phyloP scores from a whole-genome alignment of 306 rosid genomes.

The Dalbergia oliveri region DNA sequence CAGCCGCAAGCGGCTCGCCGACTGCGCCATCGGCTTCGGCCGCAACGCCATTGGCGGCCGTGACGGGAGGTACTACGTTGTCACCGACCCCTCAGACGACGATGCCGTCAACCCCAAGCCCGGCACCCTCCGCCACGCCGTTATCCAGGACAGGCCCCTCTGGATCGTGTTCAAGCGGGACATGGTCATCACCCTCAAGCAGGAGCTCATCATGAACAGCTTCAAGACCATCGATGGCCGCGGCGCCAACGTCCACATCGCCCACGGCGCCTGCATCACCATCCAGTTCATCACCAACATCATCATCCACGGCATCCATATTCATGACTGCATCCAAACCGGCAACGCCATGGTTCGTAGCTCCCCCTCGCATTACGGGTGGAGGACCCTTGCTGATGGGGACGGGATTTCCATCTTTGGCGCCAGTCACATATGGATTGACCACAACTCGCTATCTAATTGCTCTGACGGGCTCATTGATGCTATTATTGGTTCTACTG shows the following conservation, averaged over 20 bases:
- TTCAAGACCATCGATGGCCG: slow-evolving; percentile 95
- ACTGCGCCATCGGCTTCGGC: slow-evolving; percentile 91
- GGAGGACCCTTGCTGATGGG: slow-evolving; percentile 97
- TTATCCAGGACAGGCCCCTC: slow-evolving; percentile 81
- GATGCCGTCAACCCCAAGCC: slow-evolving; percentile 79
- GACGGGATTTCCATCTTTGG: slow-evolving; percentile 88
- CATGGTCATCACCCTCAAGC: slow-evolving; percentile 92
- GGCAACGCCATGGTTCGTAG: slow-evolving; percentile 98
- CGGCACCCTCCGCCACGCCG: slow-evolving; percentile 95
- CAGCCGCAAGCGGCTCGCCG: slow-evolving; percentile 72
- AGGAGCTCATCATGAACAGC: slow-evolving; percentile 95
- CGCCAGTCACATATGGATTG: slow-evolving; percentile 89
- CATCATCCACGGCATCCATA: slow-evolving; percentile 86
- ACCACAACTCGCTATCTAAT: slow-evolving; percentile 84
- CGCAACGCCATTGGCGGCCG: slow-evolving; percentile 95
- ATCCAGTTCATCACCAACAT: slow-evolving; percentile 86
- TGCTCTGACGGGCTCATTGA: slow-evolving; percentile 96
- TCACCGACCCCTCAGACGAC: slow-evolving; percentile 64
- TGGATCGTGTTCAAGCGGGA: slow-evolving; percentile 98
- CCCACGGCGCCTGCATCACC: slow-evolving; percentile 88
- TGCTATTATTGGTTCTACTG: slow-evolving; percentile 93
- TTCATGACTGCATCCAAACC: slow-evolving; percentile 88
- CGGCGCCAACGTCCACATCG: slow-evolving; percentile 89
- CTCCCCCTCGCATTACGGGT: slow-evolving; percentile 91
- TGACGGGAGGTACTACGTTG: slow-evolving; percentile 83